These are phyloP conservation scores for Spathaspora arborariae DNA, from an alignment of 805 yeast genomes.

Conservation along the genomic window DNA sequence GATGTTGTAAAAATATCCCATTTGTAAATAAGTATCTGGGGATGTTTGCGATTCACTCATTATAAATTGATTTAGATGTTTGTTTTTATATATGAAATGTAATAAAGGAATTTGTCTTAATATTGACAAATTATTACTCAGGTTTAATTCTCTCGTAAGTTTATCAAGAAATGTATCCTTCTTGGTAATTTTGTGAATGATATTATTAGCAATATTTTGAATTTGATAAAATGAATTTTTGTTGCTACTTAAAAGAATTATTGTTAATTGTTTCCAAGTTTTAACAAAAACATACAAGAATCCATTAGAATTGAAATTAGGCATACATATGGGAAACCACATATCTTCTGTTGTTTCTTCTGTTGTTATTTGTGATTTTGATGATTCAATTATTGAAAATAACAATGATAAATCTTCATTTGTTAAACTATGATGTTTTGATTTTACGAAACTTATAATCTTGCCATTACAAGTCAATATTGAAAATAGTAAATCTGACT, in stretches of 20 bases:
- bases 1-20: slow-evolving; percentile 32
- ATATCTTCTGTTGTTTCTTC: slow-evolving; percentile 52
- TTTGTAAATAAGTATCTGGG: slow-evolving; percentile 26
- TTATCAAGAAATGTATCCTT: slow-evolving; percentile 17
- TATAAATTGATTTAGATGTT: slow-evolving; percentile 61
- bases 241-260: slow-evolving; percentile 60
- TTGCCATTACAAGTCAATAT: slow-evolving; percentile 61
- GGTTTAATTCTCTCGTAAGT: slow-evolving; percentile 21
- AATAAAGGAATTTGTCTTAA: slow-evolving; percentile 39
- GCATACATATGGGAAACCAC: slow-evolving; percentile 93
- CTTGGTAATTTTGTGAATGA: slow-evolving; percentile 34
- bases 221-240: slow-evolving; percentile 77
- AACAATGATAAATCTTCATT: slow-evolving; percentile 79
- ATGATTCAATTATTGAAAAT: slow-evolving; percentile 60
- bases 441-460: slow-evolving; percentile 68
- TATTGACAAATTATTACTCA: slow-evolving; percentile 15
- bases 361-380: slow-evolving; percentile 8
- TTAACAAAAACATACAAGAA: slow-evolving; percentile 80
- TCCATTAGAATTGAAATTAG: slow-evolving; percentile 85
- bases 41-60: slow-evolving; percentile 31
- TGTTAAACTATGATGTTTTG: slow-evolving; percentile 70
- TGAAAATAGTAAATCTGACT: slow-evolving; percentile 63
- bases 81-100: slow-evolving; percentile 81
- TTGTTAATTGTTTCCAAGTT: slow-evolving; percentile 24
- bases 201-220: slow-evolving; percentile 53